Percentiles rank a stretch among this genome's conserved stretches.
phyloP scores from a whole-genome alignment of 306 rosid species.

The Acacia melanoxylon region DNA sequence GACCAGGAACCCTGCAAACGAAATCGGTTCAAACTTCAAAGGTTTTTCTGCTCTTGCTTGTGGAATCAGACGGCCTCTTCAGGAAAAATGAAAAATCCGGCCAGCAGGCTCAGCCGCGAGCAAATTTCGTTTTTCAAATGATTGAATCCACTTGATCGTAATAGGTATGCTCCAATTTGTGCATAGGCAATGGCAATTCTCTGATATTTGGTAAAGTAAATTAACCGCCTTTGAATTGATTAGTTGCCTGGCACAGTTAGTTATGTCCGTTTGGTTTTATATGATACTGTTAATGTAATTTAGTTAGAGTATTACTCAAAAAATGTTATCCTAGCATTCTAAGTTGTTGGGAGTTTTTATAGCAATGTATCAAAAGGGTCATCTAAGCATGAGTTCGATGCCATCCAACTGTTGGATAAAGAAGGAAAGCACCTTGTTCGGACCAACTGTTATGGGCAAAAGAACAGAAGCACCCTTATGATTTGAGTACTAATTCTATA shows the following conservation, averaged over 20 bases:
- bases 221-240: neutral
- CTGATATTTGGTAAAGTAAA: neutral
- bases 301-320: neutral
- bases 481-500: neutral
- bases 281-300: neutral
- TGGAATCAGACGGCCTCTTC: neutral
- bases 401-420: no score
- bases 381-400: neutral
- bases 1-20: neutral
- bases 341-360: neutral
- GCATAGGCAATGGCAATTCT: neutral
- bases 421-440: neutral
- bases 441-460: neutral
- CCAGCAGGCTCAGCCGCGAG: conserved; percentile 23
- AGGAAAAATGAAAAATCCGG: neutral
- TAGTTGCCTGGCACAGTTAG: neutral
- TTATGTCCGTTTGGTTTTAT: neutral
- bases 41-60: neutral
- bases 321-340: neutral
- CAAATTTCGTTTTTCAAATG: neutral
- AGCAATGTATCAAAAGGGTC: neutral
- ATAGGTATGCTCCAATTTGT: neutral
- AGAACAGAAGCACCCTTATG: neutral
- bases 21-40: neutral
- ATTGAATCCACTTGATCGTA: neutral